Percentiles rank a stretch among this genome's conserved stretches.
Evolutionary conservation across 441 rosid genomes (phyloP).

Genomic region (Erysimum pusillum): DNA sequence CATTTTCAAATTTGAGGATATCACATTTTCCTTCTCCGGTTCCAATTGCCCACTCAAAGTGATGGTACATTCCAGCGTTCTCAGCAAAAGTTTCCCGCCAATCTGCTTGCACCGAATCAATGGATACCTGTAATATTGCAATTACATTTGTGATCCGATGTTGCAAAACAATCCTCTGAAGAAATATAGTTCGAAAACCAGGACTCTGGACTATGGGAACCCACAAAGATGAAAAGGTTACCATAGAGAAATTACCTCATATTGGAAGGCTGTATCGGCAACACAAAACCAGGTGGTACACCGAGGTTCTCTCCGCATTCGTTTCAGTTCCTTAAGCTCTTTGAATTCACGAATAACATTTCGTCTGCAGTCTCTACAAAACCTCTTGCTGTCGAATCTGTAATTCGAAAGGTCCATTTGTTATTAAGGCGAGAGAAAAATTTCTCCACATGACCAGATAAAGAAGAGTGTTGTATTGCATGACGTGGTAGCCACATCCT

Average conservation of each 20-base stretch:
- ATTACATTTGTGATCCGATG: constrained; percentile 25
- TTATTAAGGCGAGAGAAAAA: constrained; percentile 22
- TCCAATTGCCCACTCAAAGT: constrained; percentile 97
- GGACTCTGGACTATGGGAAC: constrained; percentile 9
- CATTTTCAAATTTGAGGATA: constrained; percentile 83
- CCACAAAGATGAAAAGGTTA: constrained; percentile 24
- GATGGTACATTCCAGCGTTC: constrained; percentile 75
- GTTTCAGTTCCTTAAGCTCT: constrained; percentile 94
- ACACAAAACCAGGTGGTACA: constrained; percentile 92
- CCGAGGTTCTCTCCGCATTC: constrained; percentile 87
- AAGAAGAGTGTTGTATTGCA: constrained; percentile 23
- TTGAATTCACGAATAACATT: constrained; percentile 97
- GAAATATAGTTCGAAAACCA: background rate
- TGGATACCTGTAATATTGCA: constrained; percentile 63
- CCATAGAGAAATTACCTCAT: constrained; percentile 66
- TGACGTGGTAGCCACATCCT: constrained; percentile 25
- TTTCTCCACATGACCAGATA: constrained; percentile 16
- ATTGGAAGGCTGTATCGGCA: constrained; percentile 86
- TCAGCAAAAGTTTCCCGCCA: constrained; percentile 86
- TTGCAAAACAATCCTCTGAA: constrained; percentile 16
- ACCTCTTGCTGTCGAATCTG: constrained; percentile 98
- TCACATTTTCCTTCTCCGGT: constrained; percentile 89
- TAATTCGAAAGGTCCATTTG: constrained; percentile 42
- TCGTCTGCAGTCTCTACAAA: constrained; percentile 97
- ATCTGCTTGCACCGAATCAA: constrained; percentile 77